Evolutionary conservation across 192 early-diverging fungal genomes (phyloP), one percentile per base, ranked within the genome.

Genomic region (Podila verticillata): DNA sequence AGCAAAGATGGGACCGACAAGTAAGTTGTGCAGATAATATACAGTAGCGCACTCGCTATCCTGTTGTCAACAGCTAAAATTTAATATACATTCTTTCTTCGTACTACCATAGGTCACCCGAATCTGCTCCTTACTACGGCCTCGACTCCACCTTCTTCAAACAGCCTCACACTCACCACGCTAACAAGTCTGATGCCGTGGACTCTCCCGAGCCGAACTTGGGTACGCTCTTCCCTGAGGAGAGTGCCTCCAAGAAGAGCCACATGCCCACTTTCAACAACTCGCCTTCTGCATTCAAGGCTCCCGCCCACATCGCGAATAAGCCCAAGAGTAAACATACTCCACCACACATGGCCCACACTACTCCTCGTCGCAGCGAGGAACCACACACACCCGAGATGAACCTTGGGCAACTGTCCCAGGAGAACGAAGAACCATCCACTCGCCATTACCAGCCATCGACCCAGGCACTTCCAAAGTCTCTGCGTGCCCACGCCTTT

Each of bases 161-260:
- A 24, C 26, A 47, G 66, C 35, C 12, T 15, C 32, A 54, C 1
- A 2, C 36, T 26, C 34, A 29, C 34, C 32, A 54, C 1, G 1
- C 36, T 26, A 26, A 29, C 34, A 31, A 35, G 2, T 31, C 20
- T 24, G 29, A 59, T 17, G 22, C 31, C n/a, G 17, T 22, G 15
- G 48, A 36, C n/a, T 36, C 65, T 58, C 65, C 65, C 3, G 57
- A 68, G 28, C 12, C 58, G 57, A 68, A 48, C 51, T 28, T 68
- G 7, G 66, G 35, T 5, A 68, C n/a, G 2, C 36, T 58, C 0
- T 57, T 20, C 36, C 13, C 51, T 6, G 54, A 67, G 34, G 35
- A 39, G n/a, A 39, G 34, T 10, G 35, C 36, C 36, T 1, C 10
- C 19, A 62, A 39, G 34, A 62, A 44, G 6, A 31, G 28, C 35